Conservation (phyloP, 2,329 filamentous ascomycete species). For the Aspergillus melleus region DNA sequence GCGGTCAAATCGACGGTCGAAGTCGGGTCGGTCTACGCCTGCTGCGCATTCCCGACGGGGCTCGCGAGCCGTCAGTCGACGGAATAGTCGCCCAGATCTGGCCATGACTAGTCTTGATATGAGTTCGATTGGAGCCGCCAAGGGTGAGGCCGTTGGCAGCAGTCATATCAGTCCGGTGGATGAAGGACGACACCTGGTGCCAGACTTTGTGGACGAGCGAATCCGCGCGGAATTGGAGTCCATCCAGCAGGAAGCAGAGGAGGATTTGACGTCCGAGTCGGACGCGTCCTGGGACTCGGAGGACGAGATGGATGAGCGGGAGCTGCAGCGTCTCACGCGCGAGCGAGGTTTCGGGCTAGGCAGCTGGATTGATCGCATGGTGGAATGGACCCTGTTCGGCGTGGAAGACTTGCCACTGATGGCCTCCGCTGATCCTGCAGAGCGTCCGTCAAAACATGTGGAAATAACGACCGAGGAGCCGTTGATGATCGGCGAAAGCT, state of each 20-base stretch:
- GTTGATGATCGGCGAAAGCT: not conserved
- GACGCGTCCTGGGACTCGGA: constrained; percentile 17
- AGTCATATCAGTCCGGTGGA: constrained; percentile 8
- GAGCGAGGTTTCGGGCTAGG: constrained; percentile 58
- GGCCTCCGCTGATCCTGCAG: constrained; percentile 1
- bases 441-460: not conserved
- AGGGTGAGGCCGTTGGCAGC: not conserved
- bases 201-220: constrained; percentile 53
- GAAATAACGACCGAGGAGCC: not conserved
- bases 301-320: constrained; percentile 51
- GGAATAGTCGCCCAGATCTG: constrained; percentile 27
- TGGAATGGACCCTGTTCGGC: constrained; percentile 59
- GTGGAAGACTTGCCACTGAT: constrained; percentile 47
- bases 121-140: not conserved
- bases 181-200: constrained; percentile 27
- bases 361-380: constrained; percentile 57
- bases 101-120: constrained; percentile 19
- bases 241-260: constrained; percentile 26
- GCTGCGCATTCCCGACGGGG: constrained; percentile 30
- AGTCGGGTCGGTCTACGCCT: constrained; percentile 41
- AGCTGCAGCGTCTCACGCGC: constrained; percentile 53
- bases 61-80: constrained; percentile 33
- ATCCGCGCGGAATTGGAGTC: constrained; percentile 41
- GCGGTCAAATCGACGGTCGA: constrained; percentile 28
- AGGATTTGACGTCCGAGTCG: constrained; percentile 17